Conservation (phyloP, 306 rosid genomes). For the Cicer chorassanicum region DNA sequence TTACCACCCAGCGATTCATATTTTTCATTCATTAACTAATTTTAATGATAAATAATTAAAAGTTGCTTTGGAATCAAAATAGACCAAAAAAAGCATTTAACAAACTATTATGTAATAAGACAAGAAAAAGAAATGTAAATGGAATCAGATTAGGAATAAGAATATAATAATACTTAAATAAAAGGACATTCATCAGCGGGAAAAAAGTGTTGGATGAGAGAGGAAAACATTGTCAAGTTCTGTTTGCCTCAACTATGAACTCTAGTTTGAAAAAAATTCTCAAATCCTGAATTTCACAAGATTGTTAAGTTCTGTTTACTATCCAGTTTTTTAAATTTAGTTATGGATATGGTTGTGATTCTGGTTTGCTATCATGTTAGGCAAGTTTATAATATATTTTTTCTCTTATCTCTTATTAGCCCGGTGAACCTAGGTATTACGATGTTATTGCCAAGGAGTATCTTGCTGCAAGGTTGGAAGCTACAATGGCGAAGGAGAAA, state of each 20-base stretch:
- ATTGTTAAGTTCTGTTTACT: not conserved
- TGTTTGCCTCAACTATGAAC: not conserved
- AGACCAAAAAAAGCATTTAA: not conserved
- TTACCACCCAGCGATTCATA: not conserved
- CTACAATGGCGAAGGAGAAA: conserved; percentile 74
- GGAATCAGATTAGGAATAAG: not conserved
- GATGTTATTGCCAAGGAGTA: conserved; percentile 83
- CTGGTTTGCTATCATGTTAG: not conserved
- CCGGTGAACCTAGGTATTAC: conserved; percentile 65
- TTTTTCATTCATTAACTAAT: not conserved
- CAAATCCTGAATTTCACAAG: not conserved
- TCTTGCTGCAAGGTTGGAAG: conserved; percentile 82
- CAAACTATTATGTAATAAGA: not conserved
- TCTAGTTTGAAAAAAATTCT: not conserved
- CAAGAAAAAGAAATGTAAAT: not conserved
- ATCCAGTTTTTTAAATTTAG: not conserved
- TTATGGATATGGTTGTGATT: not conserved
- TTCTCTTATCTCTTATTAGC: conserved; percentile 49
- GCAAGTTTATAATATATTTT: conserved; percentile 37
- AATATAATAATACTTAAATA: not conserved
- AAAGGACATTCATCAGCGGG: not conserved
- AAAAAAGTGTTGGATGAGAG: too few species aligned
- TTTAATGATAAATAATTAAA: not conserved
- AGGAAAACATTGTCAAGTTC: too few species aligned
- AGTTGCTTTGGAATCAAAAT: not conserved